Evolutionary conservation across 257 asterid species (phyloP), one percentile per base, ranked within the genome.

Genomic region (Misopates orontium): DNA sequence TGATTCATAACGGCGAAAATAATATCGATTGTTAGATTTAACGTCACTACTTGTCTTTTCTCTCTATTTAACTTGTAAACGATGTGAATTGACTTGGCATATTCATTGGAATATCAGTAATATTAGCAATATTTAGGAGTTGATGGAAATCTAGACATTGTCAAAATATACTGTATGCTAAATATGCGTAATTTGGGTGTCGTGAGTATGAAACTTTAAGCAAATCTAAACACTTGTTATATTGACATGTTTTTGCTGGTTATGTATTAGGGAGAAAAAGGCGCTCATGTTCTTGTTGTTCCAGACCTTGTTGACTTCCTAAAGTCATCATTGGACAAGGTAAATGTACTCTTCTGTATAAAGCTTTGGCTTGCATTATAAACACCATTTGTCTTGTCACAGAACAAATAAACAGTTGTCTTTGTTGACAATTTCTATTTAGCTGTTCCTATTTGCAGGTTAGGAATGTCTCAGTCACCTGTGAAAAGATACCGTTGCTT

Each of bases 271-370:
- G 97, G 95, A 58, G 96, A 88, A 69, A 90, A 81, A 62, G 99
- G 97, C 45, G 97, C 96, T 67, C 95, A 90, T 28, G 68, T 94
- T 65, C 91, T 94, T 65, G 83, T 90, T 75, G 96, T 86, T 80
- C 96, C 97, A 2, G 99, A 94, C 72, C 92, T 90, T 40, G 88
- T 86, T 53, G 96, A 90, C 82, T 88, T 88, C 77, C 80, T 94
- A 41, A 60, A 60, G 50, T 79, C 92, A 41, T 69, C 96, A 45
- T 56, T 94, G 83, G 88, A 79, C 79, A 94, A 90, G 99, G 99
- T 93, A 75, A 12, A 54, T 5, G 4, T 20, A 14, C 49, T 62
- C 18, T 56, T 62, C 62, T 53, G 2, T 58, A 10, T 20, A 19
- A 72, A 41, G 23, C 63, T 60, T 13, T 45, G 6, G n/a, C 18